Evolutionary conservation across 129 eudicot species (phyloP), one percentile per base, ranked within the genome.

Genomic region (Kitagawia praeruptora): DNA sequence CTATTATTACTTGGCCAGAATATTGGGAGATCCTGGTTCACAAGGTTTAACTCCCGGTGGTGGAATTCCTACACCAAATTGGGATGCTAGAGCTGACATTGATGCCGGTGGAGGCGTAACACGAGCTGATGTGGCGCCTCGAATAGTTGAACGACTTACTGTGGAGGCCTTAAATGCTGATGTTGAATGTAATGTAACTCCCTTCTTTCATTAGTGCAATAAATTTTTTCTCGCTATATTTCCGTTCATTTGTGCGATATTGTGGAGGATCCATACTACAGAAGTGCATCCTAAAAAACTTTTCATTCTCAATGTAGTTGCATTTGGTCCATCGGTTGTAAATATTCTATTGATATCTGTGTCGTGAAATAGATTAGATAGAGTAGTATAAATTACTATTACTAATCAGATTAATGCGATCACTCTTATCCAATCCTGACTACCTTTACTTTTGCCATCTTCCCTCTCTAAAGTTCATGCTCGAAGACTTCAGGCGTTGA

Each of bases 11-110:
- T 79, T 95, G 83, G 98, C 98, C 78, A 90, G 98, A 82, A 95
- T 95, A 64, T 87, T 95, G 41, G 89, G 97, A 71, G 98, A 95
- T 84, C 86, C 96, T 78, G 98, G 98, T 86, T 90, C 98, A 40
- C 98, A 94, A 86, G 98, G 97, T 88, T 76, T 92, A 81, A 90
- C 90, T 76, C 86, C 97, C 5, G 98, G 98, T 78, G 98, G 98
- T 78, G 98, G 98, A 75, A 95, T 95, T 82, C 98, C 98, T 80
- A 95, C 98, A 23, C 98, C 98, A 71, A 95, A 95, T 85, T 95
- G 98, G 98, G 98, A 95, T 85, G 98, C 98, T 79, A 86, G 92
- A 86, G 98, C 98, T 75, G 98, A 90, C 84, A 92, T 95, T 75
- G 98, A 90, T 87, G 97, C 97, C 80, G 91, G 86, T 87, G 98